A percentile compares a stretch with the other conserved stretches of the same genome.
phyloP scores from a whole-genome alignment of 1,284 basidiomycete species.

The Leccinum cinnamomeum region DNA sequence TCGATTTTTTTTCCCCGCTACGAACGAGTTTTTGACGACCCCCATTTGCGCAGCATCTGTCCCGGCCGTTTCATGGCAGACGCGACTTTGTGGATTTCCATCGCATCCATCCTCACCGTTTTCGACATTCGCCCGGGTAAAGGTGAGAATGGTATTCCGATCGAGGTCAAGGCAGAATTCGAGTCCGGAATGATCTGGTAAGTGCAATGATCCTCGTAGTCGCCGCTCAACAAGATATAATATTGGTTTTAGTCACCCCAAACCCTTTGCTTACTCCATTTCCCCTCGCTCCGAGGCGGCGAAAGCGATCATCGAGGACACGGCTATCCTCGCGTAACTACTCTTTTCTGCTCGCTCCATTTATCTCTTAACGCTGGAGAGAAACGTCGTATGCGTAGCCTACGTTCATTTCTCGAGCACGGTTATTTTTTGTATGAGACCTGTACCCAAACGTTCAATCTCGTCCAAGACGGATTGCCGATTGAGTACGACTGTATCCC shows the following conservation, averaged over 20 bases:
- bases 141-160: slow-evolving; percentile 37
- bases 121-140: slow-evolving; percentile 41
- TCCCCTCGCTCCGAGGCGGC: slow-evolving; percentile 31
- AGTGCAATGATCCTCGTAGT: slow-evolving; percentile 3
- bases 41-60: slow-evolving; percentile 40
- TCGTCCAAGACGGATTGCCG: slow-evolving; percentile 70
- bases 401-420: slow-evolving; percentile 27
- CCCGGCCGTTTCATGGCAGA: slow-evolving; percentile 52
- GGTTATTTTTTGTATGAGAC: slow-evolving; percentile 59
- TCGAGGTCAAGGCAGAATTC: slow-evolving; percentile 39
- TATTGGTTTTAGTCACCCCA: slow-evolving; percentile 26
- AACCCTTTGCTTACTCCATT: slow-evolving; percentile 33
- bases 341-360: not conserved
- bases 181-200: slow-evolving; percentile 49
- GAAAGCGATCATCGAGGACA: slow-evolving; percentile 30
- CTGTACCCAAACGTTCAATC: slow-evolving; percentile 76
- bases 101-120: slow-evolving; percentile 49
- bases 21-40: slow-evolving; percentile 1
- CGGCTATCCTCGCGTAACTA: slow-evolving; percentile 24
- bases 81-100: slow-evolving; percentile 49
- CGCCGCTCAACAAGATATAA: slow-evolving; percentile 1
- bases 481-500: slow-evolving; percentile 70
- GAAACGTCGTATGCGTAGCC: not conserved
- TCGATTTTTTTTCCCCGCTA: not conserved
- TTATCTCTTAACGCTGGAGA: not conserved